A percentile compares a stretch with the other conserved stretches of the same genome.
Evolutionary conservation across 108 stramenopile species (phyloP).

Genomic region (Parietichytrium sp.): DNA sequence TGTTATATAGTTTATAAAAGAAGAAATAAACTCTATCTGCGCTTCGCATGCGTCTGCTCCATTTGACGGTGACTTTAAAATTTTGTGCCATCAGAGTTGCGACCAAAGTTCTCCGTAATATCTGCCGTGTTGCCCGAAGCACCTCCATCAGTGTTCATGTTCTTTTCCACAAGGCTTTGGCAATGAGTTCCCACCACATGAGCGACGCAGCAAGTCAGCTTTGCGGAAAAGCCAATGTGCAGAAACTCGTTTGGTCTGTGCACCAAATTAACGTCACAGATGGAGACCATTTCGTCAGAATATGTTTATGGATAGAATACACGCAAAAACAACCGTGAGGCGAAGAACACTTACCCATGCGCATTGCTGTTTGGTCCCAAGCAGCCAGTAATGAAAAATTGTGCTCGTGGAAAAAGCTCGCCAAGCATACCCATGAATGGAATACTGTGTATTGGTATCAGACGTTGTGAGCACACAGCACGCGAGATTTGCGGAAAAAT

Average conservation of each 20-base stretch:
- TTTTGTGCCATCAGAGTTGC: conserved; percentile 21
- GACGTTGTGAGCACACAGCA: no score
- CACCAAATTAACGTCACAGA: no score
- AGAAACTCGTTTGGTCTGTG: conserved; percentile 35
- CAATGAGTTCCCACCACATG: background rate
- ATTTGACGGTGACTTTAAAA: no score
- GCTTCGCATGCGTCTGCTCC: no score
- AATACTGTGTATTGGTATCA: no score
- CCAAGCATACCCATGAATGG: conserved; percentile 38
- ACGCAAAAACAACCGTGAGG: no score
- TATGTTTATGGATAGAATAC: no score
- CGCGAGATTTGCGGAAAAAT: no score
- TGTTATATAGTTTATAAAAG: no score
- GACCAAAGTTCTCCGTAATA: background rate
- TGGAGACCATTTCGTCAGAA: no score
- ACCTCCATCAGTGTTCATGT: background rate
- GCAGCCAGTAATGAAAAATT: background rate
- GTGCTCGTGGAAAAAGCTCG: conserved; percentile 4
- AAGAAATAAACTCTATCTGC: no score
- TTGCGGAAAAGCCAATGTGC: conserved; percentile 23
- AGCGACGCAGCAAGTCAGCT: conserved; percentile 33
- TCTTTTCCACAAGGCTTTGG: background rate
- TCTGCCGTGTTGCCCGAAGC: background rate
- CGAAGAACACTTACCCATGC: no score
- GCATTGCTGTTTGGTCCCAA: conserved; percentile 21